These are phyloP conservation scores for Toxoplasma gondii DNA, from an alignment of 169 alveolate genomes.

Conservation along the genomic window DNA sequence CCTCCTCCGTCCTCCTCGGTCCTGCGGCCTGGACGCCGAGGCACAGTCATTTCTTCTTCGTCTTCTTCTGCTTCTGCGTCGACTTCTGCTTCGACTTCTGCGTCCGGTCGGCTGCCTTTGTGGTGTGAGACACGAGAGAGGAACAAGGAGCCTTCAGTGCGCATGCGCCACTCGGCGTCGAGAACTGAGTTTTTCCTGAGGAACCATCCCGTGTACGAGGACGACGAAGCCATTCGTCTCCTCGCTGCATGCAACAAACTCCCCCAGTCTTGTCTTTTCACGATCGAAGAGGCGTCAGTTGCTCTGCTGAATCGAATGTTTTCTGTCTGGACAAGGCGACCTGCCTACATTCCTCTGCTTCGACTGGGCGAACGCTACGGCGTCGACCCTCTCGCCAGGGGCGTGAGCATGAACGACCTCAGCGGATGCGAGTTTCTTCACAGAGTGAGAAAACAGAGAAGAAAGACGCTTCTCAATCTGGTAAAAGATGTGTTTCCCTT, in stretches of 20 bases:
- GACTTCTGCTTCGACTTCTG: constrained; percentile 3
- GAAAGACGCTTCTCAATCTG: no score
- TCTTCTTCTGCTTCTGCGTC: not conserved
- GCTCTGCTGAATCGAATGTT: constrained; percentile 56
- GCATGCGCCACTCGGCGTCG: not conserved
- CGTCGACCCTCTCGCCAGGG: constrained; percentile 22
- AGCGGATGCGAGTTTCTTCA: constrained; percentile 19
- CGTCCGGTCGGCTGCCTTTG: not conserved
- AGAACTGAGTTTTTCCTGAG: constrained; percentile 1
- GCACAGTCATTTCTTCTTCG: constrained; percentile 11
- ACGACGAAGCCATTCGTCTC: constrained; percentile 34
- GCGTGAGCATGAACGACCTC: not conserved
- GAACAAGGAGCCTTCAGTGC: not conserved
- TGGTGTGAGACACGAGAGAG: not conserved
- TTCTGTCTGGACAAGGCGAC: constrained; percentile 45
- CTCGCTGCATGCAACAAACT: constrained; percentile 61
- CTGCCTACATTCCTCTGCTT: constrained; percentile 64
- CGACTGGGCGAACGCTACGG: constrained; percentile 52
- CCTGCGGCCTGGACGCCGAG: constrained; percentile 11
- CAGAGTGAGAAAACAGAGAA: not conserved
- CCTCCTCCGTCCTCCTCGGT: constrained; percentile 50
- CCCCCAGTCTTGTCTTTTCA: constrained; percentile 62
- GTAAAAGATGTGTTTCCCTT: not conserved
- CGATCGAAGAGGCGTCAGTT: constrained; percentile 66
- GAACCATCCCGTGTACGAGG: constrained; percentile 5